Evolutionary conservation across 352 stramenopile genomes (phyloP).

Genomic region (Globisporangium radiosum): DNA sequence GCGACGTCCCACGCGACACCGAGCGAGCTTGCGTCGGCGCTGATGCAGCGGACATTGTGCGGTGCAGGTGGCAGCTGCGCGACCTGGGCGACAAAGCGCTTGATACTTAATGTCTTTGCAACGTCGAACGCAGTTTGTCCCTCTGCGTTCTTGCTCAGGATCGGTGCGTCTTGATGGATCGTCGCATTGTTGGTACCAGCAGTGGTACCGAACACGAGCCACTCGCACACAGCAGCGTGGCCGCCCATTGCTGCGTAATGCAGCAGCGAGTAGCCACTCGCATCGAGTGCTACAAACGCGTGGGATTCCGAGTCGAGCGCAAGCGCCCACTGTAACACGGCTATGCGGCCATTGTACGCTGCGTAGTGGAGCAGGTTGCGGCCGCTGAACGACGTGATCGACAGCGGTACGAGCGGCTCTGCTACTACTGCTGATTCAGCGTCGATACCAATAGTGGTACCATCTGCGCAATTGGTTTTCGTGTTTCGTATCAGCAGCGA

Average conservation of each 20-base stretch:
- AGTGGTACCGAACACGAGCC: slow-evolving; percentile 34
- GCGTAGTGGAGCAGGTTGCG: slow-evolving; percentile 67
- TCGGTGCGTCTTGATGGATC: slow-evolving; percentile 24
- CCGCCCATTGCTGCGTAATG: slow-evolving; percentile 65
- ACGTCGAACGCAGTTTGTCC: slow-evolving; percentile 37
- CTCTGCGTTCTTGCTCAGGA: slow-evolving; percentile 37
- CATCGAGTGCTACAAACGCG: slow-evolving; percentile 33
- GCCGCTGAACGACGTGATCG: slow-evolving; percentile 51
- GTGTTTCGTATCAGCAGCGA: slow-evolving; percentile 4
- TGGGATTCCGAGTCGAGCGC: slow-evolving; percentile 1
- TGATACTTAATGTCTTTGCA: slow-evolving; percentile 28
- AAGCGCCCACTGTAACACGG: slow-evolving; percentile 47
- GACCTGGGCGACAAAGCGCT: slow-evolving; percentile 33
- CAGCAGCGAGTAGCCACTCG: slow-evolving; percentile 52
- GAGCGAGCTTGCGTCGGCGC: slow-evolving; percentile 39
- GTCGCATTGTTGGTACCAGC: slow-evolving; percentile 13
- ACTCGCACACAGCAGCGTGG: slow-evolving; percentile 48
- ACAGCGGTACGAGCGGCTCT: slow-evolving; percentile 18
- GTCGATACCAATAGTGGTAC: no score
- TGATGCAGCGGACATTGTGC: slow-evolving; percentile 32
- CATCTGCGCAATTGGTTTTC: background rate
- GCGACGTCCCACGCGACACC: slow-evolving; percentile 55
- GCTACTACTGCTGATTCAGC: no score
- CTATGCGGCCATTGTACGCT: slow-evolving; percentile 47
- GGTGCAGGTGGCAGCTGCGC: slow-evolving; percentile 29